Base-by-base conservation (phyloP, 805 yeast species). In the Nematodospora valgi region DNA sequence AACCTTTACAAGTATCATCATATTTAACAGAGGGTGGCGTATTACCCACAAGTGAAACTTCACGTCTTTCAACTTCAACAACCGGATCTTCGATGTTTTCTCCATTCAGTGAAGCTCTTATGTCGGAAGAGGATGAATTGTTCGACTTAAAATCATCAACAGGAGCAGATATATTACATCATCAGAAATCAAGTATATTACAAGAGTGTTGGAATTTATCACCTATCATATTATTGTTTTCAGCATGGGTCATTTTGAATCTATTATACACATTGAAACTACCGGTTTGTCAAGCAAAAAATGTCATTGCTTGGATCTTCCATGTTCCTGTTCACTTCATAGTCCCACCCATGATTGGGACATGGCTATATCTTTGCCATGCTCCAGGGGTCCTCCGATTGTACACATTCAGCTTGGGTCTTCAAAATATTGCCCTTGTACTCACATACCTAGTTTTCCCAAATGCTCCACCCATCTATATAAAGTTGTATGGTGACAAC, bases 391-490 rank as follows among this genome's bases (percentile, higher is more conserved):
- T 77, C 0, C 34, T 78, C 9, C 74, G 70, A 40, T 59, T 67
- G 45, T 82, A 78, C 44, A 60, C 76, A 1, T 47, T 70, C n/a
- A 68, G 76, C 0, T 45, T 81, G 27, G 87, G 88, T 2, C 34
- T 66, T 8, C 86, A 79, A 51, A 81, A 79, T 46, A 65, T 79
- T 9, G 55, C 65, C 1, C 83, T 85, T 16, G 79, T 79, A 0
- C 25, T 68, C 24, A 81, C 86, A 3, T 86, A 80, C 52, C 50
- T 82, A 23, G 31, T 69, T 5, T 64, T 80, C 52, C 89, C 89
- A 17, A 80, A 76, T 51, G 84, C 86, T 1, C 84, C 88, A 1
- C 88, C 88, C 3, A 78, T 86, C 81, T 82, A 79, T 52, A 74
- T 78, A 30, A 80, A 75, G 49, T 41, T 76, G 41, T 70, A 81